Evolutionary conservation across 2,329 filamentous ascomycete genomes (phyloP).

Genomic region (Hypoxylon sp.): DNA sequence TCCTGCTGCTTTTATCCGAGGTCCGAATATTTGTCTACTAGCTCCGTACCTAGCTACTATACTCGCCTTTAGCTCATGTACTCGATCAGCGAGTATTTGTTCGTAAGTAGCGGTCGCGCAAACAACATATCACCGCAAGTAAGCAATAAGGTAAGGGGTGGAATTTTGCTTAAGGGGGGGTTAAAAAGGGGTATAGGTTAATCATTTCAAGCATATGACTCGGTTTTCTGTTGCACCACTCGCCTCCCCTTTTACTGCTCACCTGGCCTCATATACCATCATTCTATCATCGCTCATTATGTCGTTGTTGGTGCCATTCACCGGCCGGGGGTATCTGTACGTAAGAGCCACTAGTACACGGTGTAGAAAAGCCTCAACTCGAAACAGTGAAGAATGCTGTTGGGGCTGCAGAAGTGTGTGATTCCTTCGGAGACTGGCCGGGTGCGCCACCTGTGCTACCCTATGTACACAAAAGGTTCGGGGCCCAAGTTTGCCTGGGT

Average conservation of each 20-base stretch:
- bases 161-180: conserved; percentile 4
- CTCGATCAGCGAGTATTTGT: conserved; percentile 19
- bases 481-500: conserved; percentile 33
- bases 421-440: conserved; percentile 24
- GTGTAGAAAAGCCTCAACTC: conserved; percentile 16
- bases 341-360: conserved; percentile 2
- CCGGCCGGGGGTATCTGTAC: conserved; percentile 16
- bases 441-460: conserved; percentile 30
- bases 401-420: conserved; percentile 23
- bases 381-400: conserved; percentile 8
- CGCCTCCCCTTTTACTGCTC: background rate
- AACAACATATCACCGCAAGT: conserved; percentile 6
- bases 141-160: conserved; percentile 13
- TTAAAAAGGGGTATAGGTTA: background rate
- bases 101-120: conserved; percentile 21
- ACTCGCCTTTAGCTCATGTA: background rate
- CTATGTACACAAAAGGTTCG: conserved; percentile 21
- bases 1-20: conserved; percentile 1
- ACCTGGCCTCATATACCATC: conserved; percentile 12
- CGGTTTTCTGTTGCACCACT: conserved; percentile 17
- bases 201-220: conserved; percentile 20
- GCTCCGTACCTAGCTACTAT: conserved; percentile 6
- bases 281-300: conserved; percentile 11
- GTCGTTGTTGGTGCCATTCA: conserved; percentile 2
- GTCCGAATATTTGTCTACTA: conserved; percentile 2